Evolutionary conservation across 345 rosid genomes (phyloP).

Genomic region (Melaleuca alternifolia): DNA sequence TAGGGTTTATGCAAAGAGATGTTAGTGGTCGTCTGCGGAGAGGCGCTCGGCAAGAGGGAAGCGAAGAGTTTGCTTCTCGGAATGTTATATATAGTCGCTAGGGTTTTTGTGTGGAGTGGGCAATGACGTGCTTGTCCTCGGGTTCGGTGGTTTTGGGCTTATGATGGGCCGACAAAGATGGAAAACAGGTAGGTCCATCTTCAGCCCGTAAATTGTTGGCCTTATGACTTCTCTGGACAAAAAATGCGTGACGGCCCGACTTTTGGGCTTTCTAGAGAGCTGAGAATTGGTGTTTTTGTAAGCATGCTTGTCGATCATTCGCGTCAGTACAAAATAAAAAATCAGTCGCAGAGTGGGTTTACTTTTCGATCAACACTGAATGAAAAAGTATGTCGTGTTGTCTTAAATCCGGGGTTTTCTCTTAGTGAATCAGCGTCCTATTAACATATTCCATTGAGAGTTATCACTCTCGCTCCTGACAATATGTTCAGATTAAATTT

Average conservation of each 20-base stretch:
- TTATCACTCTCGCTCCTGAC: background rate
- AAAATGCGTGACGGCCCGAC: background rate
- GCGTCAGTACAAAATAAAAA: background rate
- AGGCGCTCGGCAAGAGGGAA: background rate
- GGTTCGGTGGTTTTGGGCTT: background rate
- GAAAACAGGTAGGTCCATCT: background rate
- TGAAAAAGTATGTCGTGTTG: background rate
- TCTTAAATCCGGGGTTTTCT: background rate
- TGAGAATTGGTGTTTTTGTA: background rate
- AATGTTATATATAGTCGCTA: background rate
- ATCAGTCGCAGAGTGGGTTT: too few species aligned
- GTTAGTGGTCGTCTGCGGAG: background rate
- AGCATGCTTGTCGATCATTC: background rate
- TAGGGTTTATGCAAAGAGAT: background rate
- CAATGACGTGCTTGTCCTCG: background rate
- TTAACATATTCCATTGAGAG: background rate
- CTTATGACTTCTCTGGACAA: background rate
- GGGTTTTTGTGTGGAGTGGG: background rate
- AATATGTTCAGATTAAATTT: fast-evolving
- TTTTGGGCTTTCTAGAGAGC: background rate
- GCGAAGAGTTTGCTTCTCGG: fast-evolving
- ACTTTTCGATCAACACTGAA: background rate
- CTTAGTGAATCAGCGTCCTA: fast-evolving
- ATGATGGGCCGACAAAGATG: background rate
- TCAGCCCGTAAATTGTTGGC: background rate